A percentile compares a stretch with the other conserved stretches of the same genome.
Conservation (phyloP, 2,329 filamentous ascomycete species). For the Paramyrothecium sp. region DNA sequence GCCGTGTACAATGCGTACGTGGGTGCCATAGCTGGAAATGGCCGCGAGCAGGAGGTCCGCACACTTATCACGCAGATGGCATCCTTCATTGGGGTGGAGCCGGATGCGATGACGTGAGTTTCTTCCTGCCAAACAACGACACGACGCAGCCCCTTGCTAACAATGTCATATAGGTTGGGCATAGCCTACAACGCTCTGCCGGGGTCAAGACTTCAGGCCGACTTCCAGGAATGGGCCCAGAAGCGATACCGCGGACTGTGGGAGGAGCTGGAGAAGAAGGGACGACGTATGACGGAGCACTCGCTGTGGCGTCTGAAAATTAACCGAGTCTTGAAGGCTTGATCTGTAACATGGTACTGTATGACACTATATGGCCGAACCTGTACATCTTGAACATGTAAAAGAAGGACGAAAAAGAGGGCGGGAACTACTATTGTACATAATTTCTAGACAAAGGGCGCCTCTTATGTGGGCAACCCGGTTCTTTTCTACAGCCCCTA, state of each 20-base stretch:
- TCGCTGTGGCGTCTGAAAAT: conserved; percentile 50
- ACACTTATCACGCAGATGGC: conserved; percentile 66
- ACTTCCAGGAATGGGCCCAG: conserved; percentile 74
- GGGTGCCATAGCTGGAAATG: conserved; percentile 72
- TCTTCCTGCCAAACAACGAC: not conserved
- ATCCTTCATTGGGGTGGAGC: conserved; percentile 61
- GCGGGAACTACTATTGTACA: conserved; percentile 35
- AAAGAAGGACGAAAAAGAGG: conserved; percentile 11
- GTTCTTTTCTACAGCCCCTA: not conserved
- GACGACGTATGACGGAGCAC: conserved; percentile 41
- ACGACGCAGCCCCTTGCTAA: conserved; percentile 9
- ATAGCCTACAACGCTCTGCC: conserved; percentile 74
- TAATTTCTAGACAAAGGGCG: not conserved
- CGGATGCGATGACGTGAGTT: conserved; percentile 71
- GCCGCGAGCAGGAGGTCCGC: conserved; percentile 66
- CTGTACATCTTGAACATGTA: conserved; percentile 33
- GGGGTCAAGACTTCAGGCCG: conserved; percentile 61
- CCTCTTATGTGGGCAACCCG: no score
- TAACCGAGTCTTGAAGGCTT: conserved; percentile 45
- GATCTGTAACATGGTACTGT: conserved; percentile 31
- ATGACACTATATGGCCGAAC: conserved; percentile 20
- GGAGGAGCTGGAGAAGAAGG: conserved; percentile 60
- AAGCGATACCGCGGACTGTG: conserved; percentile 67
- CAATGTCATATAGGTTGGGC: conserved; percentile 56
- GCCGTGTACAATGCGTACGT: conserved; percentile 75